These are phyloP conservation scores for Kalmusia sp. DNA, from an alignment of 2,329 filamentous ascomycete genomes.

Conservation along the genomic window DNA sequence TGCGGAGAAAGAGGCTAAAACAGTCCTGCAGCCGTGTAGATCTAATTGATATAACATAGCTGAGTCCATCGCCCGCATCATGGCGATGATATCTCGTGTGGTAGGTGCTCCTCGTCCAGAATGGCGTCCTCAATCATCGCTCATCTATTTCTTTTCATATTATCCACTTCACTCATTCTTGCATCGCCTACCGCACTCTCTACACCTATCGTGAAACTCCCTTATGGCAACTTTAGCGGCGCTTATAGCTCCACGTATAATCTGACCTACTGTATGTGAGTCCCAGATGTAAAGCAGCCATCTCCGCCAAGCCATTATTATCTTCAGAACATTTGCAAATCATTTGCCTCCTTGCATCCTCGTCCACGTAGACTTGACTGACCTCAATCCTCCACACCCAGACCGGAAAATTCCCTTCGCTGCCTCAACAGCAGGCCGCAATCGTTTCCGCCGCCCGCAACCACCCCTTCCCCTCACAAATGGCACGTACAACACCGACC, in stretches of 20 bases:
- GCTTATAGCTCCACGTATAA: conserved; percentile 61
- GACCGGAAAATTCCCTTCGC: conserved; percentile 68
- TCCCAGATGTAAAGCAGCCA: no score
- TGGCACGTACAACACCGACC: conserved; percentile 62
- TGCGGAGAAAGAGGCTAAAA: conserved; percentile 38
- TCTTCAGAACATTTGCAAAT: no score
- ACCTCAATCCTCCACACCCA: no score
- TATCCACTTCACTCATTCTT: conserved; percentile 5
- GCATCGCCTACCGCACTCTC: conserved; percentile 15
- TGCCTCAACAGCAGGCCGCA: conserved; percentile 63
- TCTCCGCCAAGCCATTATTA: no score
- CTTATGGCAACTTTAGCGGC: conserved; percentile 57
- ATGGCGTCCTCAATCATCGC: conserved; percentile 20
- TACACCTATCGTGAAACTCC: conserved; percentile 33
- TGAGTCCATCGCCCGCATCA: not conserved
- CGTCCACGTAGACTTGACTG: no score
- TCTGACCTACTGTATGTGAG: conserved; percentile 66
- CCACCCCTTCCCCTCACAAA: conserved; percentile 58
- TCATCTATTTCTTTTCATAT: not conserved
- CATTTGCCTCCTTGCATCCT: no score
- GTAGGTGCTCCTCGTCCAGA: not conserved
- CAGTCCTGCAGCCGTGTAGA: conserved; percentile 9
- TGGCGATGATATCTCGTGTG: not conserved
- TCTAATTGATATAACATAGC: conserved; percentile 8
- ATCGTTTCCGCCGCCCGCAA: conserved; percentile 68